These are phyloP conservation scores for Eutrema salsugineum DNA, from an alignment of 441 rosid genomes.

Conservation along the genomic window DNA sequence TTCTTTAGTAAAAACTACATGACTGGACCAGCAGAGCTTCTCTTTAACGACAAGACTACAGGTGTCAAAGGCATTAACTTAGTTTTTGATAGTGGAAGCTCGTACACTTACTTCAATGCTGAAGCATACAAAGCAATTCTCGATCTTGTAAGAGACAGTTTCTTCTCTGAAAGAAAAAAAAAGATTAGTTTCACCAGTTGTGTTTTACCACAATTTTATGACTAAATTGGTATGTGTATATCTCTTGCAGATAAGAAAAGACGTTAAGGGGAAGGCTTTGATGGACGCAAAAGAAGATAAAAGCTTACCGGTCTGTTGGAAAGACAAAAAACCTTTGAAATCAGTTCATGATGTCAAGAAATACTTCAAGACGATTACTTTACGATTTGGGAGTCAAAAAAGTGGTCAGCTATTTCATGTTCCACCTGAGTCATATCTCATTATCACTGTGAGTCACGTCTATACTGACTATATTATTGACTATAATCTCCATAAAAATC, in stretches of 20 bases:
- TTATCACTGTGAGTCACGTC: slow-evolving; percentile 45
- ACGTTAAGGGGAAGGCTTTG: slow-evolving; percentile 45
- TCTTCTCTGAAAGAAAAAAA: background rate
- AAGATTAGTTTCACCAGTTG: background rate
- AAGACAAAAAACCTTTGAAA: slow-evolving; percentile 42
- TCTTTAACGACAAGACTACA: slow-evolving; percentile 35
- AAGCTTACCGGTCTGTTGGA: slow-evolving; percentile 67
- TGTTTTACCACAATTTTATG: background rate
- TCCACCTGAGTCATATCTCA: slow-evolving; percentile 52
- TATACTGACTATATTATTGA: background rate
- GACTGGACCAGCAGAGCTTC: slow-evolving; percentile 56
- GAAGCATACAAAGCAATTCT: slow-evolving; percentile 40
- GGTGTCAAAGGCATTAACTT: slow-evolving; percentile 47
- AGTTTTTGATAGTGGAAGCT: slow-evolving; percentile 63
- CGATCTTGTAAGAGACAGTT: slow-evolving; percentile 38
- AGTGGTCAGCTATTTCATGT: slow-evolving; percentile 37
- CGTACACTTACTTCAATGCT: slow-evolving; percentile 51
- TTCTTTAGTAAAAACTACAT: slow-evolving; percentile 45
- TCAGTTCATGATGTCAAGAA: slow-evolving; percentile 38
- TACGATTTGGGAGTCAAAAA: slow-evolving; percentile 42
- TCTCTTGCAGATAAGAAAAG: slow-evolving; percentile 39
- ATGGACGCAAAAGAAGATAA: slow-evolving; percentile 36
- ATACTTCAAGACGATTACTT: slow-evolving; percentile 42
- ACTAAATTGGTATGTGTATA: background rate
- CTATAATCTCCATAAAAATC: background rate